phyloP scores from a whole-genome alignment of 176 grass and related monocot species.

The Pharus latifolius region DNA sequence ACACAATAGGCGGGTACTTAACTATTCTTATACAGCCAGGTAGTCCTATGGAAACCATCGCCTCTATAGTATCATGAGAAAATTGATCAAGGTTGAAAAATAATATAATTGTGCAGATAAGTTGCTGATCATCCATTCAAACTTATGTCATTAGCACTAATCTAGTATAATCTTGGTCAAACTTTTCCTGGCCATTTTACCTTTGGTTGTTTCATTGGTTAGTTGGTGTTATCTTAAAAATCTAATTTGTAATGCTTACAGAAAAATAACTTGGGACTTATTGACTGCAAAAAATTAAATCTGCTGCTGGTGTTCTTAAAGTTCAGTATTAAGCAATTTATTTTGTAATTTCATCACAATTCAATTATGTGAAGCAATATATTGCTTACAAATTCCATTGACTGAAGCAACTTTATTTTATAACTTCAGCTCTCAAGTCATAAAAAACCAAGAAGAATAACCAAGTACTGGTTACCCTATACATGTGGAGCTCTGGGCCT shows the following conservation, averaged over 20 bases:
- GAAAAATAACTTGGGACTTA: background rate
- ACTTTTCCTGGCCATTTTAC: background rate
- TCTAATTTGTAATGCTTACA: background rate
- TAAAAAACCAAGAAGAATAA: conserved; percentile 53
- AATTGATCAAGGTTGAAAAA: background rate
- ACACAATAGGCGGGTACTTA: background rate
- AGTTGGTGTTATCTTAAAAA: background rate
- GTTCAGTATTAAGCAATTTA: background rate
- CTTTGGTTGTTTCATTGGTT: background rate
- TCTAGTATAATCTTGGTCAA: background rate
- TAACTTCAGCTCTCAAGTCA: conserved; percentile 54
- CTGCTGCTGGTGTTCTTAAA: background rate
- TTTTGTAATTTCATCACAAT: too few species aligned
- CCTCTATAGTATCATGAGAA: background rate
- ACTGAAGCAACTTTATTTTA: conserved; percentile 7
- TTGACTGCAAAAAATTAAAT: background rate
- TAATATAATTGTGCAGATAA: background rate
- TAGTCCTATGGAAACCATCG: background rate
- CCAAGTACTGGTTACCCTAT: conserved; percentile 79
- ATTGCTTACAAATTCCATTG: background rate
- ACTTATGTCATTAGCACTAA: background rate
- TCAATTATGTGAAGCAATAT: too few species aligned
- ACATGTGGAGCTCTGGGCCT: conserved; percentile 81
- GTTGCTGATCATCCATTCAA: background rate
- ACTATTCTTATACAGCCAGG: too few species aligned